A percentile compares a stretch with the other conserved stretches of the same genome.
Conservation (phyloP, 2,329 filamentous ascomycete species). For the Hypoxylon sp. region DNA sequence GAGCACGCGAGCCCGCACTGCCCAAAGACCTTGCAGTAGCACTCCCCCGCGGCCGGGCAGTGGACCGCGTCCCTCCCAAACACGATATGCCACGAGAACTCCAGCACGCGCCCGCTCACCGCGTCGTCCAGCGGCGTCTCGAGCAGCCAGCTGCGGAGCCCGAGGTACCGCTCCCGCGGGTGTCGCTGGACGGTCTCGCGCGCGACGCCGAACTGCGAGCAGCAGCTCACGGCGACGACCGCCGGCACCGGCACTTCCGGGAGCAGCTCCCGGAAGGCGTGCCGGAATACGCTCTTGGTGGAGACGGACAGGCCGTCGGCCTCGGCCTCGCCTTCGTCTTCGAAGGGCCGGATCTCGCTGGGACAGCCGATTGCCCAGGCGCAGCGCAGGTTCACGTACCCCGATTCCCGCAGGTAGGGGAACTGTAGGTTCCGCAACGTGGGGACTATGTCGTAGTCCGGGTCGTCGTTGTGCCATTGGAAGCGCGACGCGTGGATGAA, state of each 20-base stretch:
- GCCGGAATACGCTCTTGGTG: conserved; percentile 57
- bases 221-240: conserved; percentile 68
- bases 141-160: conserved; percentile 70
- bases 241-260: conserved; percentile 59
- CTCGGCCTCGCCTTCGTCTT: conserved; percentile 48
- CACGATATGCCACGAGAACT: conserved; percentile 75
- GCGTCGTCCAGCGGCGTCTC: conserved; percentile 65
- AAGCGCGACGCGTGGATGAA: conserved; percentile 62
- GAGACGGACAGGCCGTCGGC: conserved; percentile 49
- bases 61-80: conserved; percentile 68
- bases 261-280: conserved; percentile 57
- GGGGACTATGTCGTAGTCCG: conserved; percentile 65
- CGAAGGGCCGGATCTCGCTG: conserved; percentile 58
- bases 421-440: conserved; percentile 62
- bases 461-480: conserved; percentile 66
- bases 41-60: conserved; percentile 70
- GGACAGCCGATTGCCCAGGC: conserved; percentile 69
- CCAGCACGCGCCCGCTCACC: conserved; percentile 69
- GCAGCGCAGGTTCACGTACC: conserved; percentile 72
- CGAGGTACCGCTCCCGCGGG: conserved; percentile 64
- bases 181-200: conserved; percentile 62
- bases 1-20: conserved; percentile 63
- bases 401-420: conserved; percentile 62
- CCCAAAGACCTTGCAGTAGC: conserved; percentile 76
- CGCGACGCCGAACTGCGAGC: conserved; percentile 73